A percentile compares a stretch with the other conserved stretches of the same genome.
Evolutionary conservation across 257 asterid species (phyloP).

Genomic region (Penstemon newberryi): DNA sequence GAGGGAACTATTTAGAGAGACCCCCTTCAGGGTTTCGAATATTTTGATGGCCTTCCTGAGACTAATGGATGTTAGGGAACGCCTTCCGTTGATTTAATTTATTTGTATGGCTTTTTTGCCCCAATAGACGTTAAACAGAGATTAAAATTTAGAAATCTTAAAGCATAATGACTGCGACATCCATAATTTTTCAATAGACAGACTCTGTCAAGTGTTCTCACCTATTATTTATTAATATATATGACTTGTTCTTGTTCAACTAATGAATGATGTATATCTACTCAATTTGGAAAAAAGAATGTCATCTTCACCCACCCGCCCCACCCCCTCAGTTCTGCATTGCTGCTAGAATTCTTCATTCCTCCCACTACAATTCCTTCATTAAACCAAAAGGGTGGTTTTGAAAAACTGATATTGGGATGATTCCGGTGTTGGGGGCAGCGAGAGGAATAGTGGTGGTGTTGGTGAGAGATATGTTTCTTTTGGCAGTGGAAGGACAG

Average conservation of each 20-base stretch:
- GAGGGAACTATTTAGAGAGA: constrained; percentile 10
- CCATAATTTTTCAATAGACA: no score
- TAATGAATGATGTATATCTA: not conserved
- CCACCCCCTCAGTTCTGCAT: not conserved
- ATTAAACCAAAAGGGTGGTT: not conserved
- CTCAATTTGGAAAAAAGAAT: not conserved
- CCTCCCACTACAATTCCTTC: not conserved
- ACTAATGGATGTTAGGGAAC: not conserved
- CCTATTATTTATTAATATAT: not conserved
- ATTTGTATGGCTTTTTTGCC: no score
- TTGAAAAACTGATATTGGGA: no score
- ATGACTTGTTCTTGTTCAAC: not conserved
- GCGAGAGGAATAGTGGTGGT: no score
- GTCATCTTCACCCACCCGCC: not conserved
- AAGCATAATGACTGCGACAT: no score
- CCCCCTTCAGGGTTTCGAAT: not conserved
- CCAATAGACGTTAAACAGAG: no score
- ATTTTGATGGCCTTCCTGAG: not conserved
- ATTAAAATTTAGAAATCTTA: no score
- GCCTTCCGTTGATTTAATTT: not conserved
- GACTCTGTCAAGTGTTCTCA: not conserved
- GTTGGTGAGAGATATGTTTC: no score
- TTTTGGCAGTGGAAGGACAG: no score
- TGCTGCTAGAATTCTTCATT: not conserved
- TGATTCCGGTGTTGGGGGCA: no score